These are phyloP conservation scores for Cylindrodendrum hubeiense DNA, from an alignment of 2,329 filamentous ascomycete genomes.

Conservation along the genomic window DNA sequence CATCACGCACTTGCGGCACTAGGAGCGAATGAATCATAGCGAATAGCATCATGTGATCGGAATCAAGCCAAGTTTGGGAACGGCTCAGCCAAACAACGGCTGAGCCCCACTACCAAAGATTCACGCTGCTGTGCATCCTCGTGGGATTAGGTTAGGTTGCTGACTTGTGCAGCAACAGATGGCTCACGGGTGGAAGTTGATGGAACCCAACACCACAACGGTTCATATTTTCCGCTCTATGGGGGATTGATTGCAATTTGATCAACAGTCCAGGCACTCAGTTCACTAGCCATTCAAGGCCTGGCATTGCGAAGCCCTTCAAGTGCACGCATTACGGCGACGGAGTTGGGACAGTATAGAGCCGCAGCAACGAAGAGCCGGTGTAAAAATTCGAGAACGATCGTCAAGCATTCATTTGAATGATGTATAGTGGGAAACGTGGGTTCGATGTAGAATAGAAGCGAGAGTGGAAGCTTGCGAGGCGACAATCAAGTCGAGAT, in stretches of 20 bases:
- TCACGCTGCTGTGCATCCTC: conserved; percentile 7
- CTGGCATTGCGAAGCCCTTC: background rate
- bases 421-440: background rate
- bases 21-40: conserved; percentile 3
- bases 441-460: background rate
- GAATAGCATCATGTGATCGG: conserved; percentile 10
- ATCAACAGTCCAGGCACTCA: background rate
- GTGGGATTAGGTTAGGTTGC: background rate
- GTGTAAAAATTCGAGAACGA: background rate
- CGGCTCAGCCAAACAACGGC: background rate
- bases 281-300: background rate
- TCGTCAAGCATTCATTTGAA: background rate
- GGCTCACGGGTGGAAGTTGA: background rate
- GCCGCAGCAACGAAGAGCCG: background rate
- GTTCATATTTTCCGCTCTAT: background rate
- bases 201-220: background rate
- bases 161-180: background rate
- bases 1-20: background rate
- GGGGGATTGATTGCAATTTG: background rate
- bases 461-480: background rate
- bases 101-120: background rate
- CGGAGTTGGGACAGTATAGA: background rate
- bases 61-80: background rate
- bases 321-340: background rate
- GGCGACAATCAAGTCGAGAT: background rate